Percentiles rank a stretch among this genome's conserved stretches.
These are phyloP conservation scores for Mallotus repandus DNA, from an alignment of 441 rosid genomes.

Conservation along the genomic window DNA sequence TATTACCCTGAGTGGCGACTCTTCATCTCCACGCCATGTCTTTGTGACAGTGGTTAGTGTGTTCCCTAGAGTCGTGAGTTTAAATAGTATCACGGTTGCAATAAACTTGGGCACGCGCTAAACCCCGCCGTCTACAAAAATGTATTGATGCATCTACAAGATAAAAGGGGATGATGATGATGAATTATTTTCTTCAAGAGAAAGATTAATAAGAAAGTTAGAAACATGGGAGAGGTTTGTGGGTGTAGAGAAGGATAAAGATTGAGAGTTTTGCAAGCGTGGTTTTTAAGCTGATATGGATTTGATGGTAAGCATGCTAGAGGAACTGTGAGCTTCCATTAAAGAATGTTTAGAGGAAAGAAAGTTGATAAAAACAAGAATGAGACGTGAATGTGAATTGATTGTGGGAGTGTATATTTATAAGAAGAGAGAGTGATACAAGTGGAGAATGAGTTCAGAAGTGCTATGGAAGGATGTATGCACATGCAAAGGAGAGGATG, in stretches of 20 bases:
- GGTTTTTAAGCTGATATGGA: not conserved
- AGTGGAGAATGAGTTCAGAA: not conserved
- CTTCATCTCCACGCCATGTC: no score
- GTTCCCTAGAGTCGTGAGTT: no score
- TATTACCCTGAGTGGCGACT: no score
- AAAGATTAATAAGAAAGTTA: not conserved
- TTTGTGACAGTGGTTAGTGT: no score
- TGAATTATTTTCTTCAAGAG: slow-evolving; percentile 1
- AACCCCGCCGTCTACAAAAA: no score
- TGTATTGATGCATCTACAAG: not conserved
- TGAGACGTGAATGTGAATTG: not conserved
- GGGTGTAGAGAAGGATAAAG: slow-evolving; percentile 11
- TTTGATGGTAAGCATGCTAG: not conserved
- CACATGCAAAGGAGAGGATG: no score
- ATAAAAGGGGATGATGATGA: not conserved
- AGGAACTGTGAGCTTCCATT: slow-evolving; percentile 15
- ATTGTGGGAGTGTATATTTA: not conserved
- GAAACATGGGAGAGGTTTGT: not conserved
- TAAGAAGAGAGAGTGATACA: not conserved
- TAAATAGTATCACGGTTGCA: no score
- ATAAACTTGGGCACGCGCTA: no score
- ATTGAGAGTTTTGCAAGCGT: not conserved
- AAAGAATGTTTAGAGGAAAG: not conserved
- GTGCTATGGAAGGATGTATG: no score
- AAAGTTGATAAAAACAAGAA: not conserved